Evolutionary conservation across 2,329 filamentous ascomycete genomes (phyloP), one percentile per base, ranked within the genome.

Genomic region (Stachybotrys chlorohalonatus): DNA sequence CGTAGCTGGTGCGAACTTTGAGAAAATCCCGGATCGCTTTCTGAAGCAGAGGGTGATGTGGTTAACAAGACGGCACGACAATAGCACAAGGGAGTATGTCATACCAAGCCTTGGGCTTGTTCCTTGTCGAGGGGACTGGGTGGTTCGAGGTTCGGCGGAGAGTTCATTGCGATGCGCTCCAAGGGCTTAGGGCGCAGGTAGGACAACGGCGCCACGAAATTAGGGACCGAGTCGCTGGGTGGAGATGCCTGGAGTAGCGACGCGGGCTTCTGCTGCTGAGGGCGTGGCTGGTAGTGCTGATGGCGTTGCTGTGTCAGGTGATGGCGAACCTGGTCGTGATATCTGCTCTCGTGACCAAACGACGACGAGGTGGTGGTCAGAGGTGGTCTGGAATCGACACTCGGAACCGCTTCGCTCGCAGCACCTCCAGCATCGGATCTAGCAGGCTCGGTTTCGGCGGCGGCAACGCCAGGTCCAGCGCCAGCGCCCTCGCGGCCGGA

Each of bases 1-100:
- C 94, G 77, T 99, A 99, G 71, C 92, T 96, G 42, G 90, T 97
- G 67, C 94, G 87, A 63, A 95, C 87, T 73, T 92, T 95, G 69
- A 99, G 85, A 74, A 99, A 99, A 64, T 96, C 89, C 72, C 94
- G 89, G 65, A 97, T 92, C 59, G 89, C 87, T 77, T 86, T 86
- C 92, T 95, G 73, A 42, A 51, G 36, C 36, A 2, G 13, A 42
- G 36, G 36, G 36, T 42, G 24, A 24, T 24, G 24, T 24, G 24
- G 24, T 24, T 24, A 24, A 24, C 24, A 24, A 4, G 24, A 24
- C 24, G 2, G 24, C 24, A 4, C 58, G 58, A 45, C 31, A 54
- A 54, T 36, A 67, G 24, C 24, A 24, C 24, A 24, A 42, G 36
- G 36, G 9, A 42, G 13, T 13, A 13, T 9, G 36, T 9, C 86